Evolutionary conservation across 306 rosid genomes (phyloP).

Genomic region (Quercus engelmannii): DNA sequence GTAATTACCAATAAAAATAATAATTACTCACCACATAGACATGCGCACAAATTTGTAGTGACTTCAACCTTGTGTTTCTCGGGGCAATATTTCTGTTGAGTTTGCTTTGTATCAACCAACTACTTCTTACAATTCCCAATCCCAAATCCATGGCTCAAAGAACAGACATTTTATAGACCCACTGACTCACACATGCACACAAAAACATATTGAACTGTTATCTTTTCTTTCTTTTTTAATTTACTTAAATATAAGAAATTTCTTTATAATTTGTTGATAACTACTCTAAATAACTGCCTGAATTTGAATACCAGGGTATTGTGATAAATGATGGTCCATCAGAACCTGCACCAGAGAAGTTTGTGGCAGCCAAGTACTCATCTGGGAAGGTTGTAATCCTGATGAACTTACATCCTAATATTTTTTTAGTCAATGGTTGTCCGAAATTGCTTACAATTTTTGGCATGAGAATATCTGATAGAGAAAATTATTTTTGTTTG

Average conservation of each 20-base stretch:
- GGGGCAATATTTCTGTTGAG: neutral
- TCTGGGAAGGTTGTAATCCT: conserved; percentile 62
- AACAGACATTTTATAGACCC: neutral
- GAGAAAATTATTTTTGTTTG: conserved; percentile 2
- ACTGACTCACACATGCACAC: no score
- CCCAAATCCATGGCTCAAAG: neutral
- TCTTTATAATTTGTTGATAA: no score
- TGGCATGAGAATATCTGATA: conserved; percentile 8
- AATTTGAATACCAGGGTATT: conserved; percentile 59
- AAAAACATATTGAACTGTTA: neutral
- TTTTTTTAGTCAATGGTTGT: conserved; percentile 15
- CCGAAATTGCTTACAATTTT: conserved; percentile 8
- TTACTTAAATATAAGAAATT: no score
- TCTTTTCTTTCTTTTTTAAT: neutral
- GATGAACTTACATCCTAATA: conserved; percentile 18
- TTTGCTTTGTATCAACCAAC: neutral
- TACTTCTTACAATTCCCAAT: neutral
- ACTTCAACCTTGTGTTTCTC: neutral
- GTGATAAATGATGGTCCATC: conserved; percentile 55
- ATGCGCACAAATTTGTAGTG: neutral
- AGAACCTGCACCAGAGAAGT: conserved; percentile 61
- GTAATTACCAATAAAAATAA: no score
- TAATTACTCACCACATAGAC: neutral
- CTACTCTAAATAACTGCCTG: neutral
- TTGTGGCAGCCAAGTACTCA: conserved; percentile 75